phyloP scores from a whole-genome alignment of 495 filamentous ascomycete genomes.

The Entonaema liquescens region DNA sequence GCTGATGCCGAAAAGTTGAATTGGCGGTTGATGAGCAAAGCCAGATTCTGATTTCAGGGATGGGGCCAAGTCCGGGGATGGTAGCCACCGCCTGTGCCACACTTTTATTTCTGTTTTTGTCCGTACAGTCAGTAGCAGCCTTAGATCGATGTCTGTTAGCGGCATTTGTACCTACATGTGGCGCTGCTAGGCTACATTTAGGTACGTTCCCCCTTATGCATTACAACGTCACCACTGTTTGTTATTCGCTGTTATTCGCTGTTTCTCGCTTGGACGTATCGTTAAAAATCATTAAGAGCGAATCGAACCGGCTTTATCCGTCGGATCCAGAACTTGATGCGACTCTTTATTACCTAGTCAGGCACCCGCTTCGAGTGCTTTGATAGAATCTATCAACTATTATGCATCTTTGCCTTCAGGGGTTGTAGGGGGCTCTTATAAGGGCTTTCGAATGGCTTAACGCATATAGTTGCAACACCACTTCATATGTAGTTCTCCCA shows the following conservation, averaged over 20 bases:
- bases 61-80: conserved; percentile 38
- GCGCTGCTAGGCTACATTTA: conserved; percentile 1
- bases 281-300: conserved; percentile 22
- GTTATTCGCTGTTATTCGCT: conserved; percentile 31
- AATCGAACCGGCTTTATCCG: conserved; percentile 33
- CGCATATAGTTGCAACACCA: background rate
- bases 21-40: conserved; percentile 46
- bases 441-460: background rate
- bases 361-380: conserved; percentile 16
- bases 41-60: conserved; percentile 46
- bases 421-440: conserved; percentile 6
- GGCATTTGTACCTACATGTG: background rate
- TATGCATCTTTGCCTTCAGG: conserved; percentile 17
- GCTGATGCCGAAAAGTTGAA: conserved; percentile 44
- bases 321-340: conserved; percentile 31
- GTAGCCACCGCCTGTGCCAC: conserved; percentile 36
- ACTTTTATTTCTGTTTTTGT: conserved; percentile 16
- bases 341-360: conserved; percentile 38
- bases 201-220: conserved; percentile 23
- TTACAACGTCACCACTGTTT: conserved; percentile 40
- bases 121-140: too few relatives aligned
- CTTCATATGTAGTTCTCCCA: too few relatives aligned
- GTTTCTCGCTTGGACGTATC: conserved; percentile 18
- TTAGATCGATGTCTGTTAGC: background rate
- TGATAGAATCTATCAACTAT: background rate